Evolutionary conservation across 768 basidiomycete genomes (phyloP), one percentile per base, ranked within the genome.

Genomic region (Naganishia friedmannii): DNA sequence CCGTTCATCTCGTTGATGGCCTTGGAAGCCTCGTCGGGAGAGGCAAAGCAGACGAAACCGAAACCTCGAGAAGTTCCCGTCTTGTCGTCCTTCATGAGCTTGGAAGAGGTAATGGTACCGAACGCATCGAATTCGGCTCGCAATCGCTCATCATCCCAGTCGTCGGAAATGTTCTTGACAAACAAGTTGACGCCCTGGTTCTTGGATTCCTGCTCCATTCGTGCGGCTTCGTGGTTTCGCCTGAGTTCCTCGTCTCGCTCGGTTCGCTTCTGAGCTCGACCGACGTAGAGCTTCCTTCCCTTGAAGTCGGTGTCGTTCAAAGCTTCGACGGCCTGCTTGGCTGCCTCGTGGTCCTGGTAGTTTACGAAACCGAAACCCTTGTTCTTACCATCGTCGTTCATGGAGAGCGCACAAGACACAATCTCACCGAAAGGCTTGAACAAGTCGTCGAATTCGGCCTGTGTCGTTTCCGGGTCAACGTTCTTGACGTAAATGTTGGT

Each of bases 1-100:
- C 96, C 97, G 87, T 99, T 99, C 93, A 99, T 96, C 85, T 99
- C 96, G 67, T 93, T 91, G 71, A 98, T 93, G 72, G 96, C 96
- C 85, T 98, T 98, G 78, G 93, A 97, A 28, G 96, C 94, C 84
- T 99, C 96, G 74, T 99, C 96, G 57, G 96, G 93, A 66, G 93
- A 90, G 42, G 93, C 92, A 86, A 93, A 99, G 83, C 96, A 99
- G 76, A 99, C 96, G 80, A 99, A 99, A 74, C 96, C 96, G 78
- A 99, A 99, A 75, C 95, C 93, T 53, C 55, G 39, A 57, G 67
- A 42, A 32, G 70, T 46, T 29, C 45, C 55, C 31, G 67, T 39
- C 83, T 92, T 95, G 70, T 98, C 96, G 82, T 97, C 95, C 74
- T 90, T 89, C 96, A 99, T 99, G 81, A 99, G 90, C 85, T 96